phyloP scores from a whole-genome alignment of 2,329 filamentous ascomycete species.

The Epicoccum sorghinum region DNA sequence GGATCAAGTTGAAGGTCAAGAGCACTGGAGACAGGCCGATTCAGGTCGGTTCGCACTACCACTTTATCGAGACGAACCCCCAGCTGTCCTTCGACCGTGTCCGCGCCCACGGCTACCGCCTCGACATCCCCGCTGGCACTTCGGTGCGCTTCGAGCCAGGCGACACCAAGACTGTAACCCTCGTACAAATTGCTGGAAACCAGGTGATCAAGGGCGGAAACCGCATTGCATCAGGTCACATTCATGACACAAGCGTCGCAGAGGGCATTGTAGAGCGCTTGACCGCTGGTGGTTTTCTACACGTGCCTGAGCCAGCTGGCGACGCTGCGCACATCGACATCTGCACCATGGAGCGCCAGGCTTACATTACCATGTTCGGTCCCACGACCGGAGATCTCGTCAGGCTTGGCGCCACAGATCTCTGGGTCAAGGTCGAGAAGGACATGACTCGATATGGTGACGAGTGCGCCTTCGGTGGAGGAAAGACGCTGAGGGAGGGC shows the following conservation, averaged over 20 bases:
- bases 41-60: constrained; percentile 92
- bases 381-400: constrained; percentile 89
- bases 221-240: constrained; percentile 71
- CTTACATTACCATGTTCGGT: constrained; percentile 89
- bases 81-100: constrained; percentile 86
- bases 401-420: constrained; percentile 78
- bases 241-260: constrained; percentile 67
- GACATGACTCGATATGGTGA: constrained; percentile 87
- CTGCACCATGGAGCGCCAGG: constrained; percentile 75
- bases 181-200: constrained; percentile 86
- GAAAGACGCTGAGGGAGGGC: constrained; percentile 90
- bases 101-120: constrained; percentile 79
- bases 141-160: constrained; percentile 94
- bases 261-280: constrained; percentile 72
- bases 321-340: constrained; percentile 64
- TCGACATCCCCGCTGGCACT: constrained; percentile 90
- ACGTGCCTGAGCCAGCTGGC: constrained; percentile 69
- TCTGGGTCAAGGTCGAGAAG: constrained; percentile 90
- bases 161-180: constrained; percentile 84
- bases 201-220: constrained; percentile 86
- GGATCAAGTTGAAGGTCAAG: constrained; percentile 76
- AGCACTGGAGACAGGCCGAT: constrained; percentile 89
- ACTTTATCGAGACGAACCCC: constrained; percentile 94
- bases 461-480: constrained; percentile 93
- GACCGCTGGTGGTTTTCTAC: constrained; percentile 76